phyloP scores from a whole-genome alignment of 2,329 filamentous ascomycete genomes.

The Ampelomyces quisqualis region DNA sequence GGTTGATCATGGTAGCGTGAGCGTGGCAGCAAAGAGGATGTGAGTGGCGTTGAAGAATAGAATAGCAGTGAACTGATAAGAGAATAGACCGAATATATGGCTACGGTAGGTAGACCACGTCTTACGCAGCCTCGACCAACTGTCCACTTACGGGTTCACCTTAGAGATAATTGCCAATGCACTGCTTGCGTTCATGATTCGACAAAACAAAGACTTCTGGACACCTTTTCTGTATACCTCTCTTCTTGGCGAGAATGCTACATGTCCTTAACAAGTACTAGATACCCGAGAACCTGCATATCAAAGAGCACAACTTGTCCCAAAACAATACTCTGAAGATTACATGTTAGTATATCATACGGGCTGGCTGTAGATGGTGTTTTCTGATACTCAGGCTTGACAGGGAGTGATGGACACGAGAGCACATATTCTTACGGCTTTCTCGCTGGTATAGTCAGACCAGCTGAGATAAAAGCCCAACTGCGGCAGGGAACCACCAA shows the following conservation, averaged over 20 bases:
- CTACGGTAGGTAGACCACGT: not conserved
- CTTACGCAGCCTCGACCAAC: not conserved
- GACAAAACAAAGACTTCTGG: slow-evolving; percentile 67
- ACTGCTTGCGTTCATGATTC: slow-evolving; percentile 65
- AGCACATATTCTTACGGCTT: slow-evolving; percentile 69
- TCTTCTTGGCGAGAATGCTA: not conserved
- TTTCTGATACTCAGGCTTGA: not conserved
- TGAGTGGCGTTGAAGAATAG: not conserved
- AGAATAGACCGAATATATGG: slow-evolving; percentile 7
- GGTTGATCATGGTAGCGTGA: not conserved
- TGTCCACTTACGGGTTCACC: not conserved
- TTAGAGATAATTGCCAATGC: slow-evolving; percentile 71
- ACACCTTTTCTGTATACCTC: slow-evolving; percentile 62
- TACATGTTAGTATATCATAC: slow-evolving; percentile 22
- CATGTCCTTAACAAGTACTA: slow-evolving; percentile 1
- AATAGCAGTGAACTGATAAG: too few relatives aligned
- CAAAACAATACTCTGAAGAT: slow-evolving; percentile 17
- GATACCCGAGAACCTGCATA: slow-evolving; percentile 34
- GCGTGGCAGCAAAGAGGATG: not conserved
- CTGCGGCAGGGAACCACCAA: slow-evolving; percentile 31
- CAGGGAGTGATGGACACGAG: slow-evolving; percentile 62
- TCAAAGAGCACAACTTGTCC: slow-evolving; percentile 16
- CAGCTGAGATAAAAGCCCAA: slow-evolving; percentile 45
- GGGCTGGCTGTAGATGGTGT: too few relatives aligned
- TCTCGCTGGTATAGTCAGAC: slow-evolving; percentile 45